Evolutionary conservation across 2,329 filamentous ascomycete species (phyloP), one percentile per base, ranked within the genome.

Genomic region (Thermothelomyces thermophilus): DNA sequence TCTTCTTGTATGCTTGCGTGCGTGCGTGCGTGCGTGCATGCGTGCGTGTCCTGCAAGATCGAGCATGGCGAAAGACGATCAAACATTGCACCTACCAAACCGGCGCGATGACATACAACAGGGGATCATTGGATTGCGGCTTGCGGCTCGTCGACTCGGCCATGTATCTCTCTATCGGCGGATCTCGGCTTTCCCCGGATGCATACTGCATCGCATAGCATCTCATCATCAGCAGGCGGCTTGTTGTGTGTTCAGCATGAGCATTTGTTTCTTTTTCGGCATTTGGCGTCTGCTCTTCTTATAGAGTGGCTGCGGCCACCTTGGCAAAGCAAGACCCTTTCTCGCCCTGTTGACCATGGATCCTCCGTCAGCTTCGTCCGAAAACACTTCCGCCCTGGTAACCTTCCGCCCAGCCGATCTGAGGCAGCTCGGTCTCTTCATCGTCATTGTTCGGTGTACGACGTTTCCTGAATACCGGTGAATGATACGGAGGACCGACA

Each of bases 161-260:
- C 33, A 20, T 33, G 46, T 34, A 39, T 24, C 35, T 45, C 34
- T 22, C 37, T n/a, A n/a, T 46, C 13, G 10, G 13, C 5, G 35
- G 31, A 41, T 22, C 20, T n/a, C n/a, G n/a, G 22, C 17, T 19
- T 24, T 17, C 28, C 33, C 24, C 37, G 30, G 22, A 20, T 41
- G 42, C 22, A 34, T 50, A 43, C 41, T 22, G 28, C 30, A 22
- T 26, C 40, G 50, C 41, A 49, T 46, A 14, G 46, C 50, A 49
- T 48, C 13, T 43, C 31, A 28, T 43, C 31, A 28, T 45, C 37
- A 37, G 35, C 40, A 24, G 41, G 36, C 49, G 44, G 40, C 26
- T 42, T 46, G 43, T 37, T 9, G 24, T 26, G 24, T 26, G 24
- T 26, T 26, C 24, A 5, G 24, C 9, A 9, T 26, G 24, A 5